A percentile compares a stretch with the other conserved stretches of the same genome.
These are phyloP conservation scores for Aspergillus piperis DNA, from an alignment of 2,329 filamentous ascomycete species.

Conservation along the genomic window DNA sequence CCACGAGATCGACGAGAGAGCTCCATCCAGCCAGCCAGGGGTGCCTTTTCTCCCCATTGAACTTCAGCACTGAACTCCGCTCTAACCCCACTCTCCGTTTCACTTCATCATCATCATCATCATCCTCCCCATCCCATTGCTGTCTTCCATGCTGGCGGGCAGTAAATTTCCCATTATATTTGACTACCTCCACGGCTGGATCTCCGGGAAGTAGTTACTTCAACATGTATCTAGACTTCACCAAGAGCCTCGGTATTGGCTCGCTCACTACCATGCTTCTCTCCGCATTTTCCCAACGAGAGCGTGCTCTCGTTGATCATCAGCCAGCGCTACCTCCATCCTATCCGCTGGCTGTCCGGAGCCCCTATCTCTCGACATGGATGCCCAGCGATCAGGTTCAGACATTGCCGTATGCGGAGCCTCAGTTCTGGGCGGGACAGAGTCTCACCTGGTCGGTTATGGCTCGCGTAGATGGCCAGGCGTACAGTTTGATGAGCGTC, in stretches of 20 bases:
- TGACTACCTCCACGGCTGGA: neutral
- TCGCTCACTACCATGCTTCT: constrained; percentile 26
- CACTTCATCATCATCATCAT: neutral
- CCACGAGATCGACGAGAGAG: neutral
- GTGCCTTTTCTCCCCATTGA: neutral
- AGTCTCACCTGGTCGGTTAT: constrained; percentile 46
- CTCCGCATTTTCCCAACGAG: constrained; percentile 14
- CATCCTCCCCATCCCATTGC: neutral
- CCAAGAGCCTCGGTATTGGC: constrained; percentile 22
- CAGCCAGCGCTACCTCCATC: constrained; percentile 42
- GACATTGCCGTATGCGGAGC: constrained; percentile 38
- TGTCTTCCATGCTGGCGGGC: neutral
- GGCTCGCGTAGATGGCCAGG: constrained; percentile 42
- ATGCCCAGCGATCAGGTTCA: constrained; percentile 43
- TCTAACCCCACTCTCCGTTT: neutral
- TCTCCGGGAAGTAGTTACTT: neutral
- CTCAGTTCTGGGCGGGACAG: constrained; percentile 49
- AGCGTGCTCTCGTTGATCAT: constrained; percentile 19
- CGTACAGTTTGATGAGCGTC: constrained; percentile 47
- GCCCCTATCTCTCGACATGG: constrained; percentile 49
- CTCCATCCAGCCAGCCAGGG: neutral
- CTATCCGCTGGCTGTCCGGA: constrained; percentile 48
- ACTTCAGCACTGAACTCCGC: neutral
- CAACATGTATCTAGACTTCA: constrained; percentile 19
- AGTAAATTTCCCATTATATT: neutral